A percentile compares a stretch with the other conserved stretches of the same genome.
phyloP scores from a whole-genome alignment of 768 basidiomycete species.

The Boletus coccyginus region DNA sequence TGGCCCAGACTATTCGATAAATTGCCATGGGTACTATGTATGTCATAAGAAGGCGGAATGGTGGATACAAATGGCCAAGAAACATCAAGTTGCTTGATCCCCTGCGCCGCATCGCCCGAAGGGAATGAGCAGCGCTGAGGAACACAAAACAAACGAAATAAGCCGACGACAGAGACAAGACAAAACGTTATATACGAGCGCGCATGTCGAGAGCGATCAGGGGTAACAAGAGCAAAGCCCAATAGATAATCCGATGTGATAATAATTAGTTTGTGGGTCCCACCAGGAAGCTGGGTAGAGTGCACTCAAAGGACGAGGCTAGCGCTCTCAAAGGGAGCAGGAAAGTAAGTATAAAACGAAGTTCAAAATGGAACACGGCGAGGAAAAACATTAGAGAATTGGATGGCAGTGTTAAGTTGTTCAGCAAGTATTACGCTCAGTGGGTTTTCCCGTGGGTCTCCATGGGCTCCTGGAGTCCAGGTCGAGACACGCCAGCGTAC shows the following conservation, averaged over 20 bases:
- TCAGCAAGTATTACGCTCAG: conserved; percentile 21
- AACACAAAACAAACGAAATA: conserved; percentile 32
- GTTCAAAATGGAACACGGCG: conserved; percentile 9
- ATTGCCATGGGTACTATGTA: neutral
- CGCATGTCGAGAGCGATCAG: conserved; percentile 37
- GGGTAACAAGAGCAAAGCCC: conserved; percentile 35
- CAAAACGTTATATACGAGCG: conserved; percentile 35
- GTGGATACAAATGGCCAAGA: conserved; percentile 13
- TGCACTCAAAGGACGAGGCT: conserved; percentile 16
- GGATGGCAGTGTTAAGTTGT: conserved; percentile 5
- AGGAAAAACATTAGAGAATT: conserved; percentile 9
- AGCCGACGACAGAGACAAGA: conserved; percentile 26
- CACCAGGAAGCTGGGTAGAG: conserved; percentile 14
- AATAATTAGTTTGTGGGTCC: conserved; percentile 28
- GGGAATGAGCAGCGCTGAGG: conserved; percentile 3
- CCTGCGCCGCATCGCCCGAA: conserved; percentile 5
- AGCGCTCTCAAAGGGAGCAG: conserved; percentile 13
- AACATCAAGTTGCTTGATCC: conserved; percentile 12
- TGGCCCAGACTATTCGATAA: neutral
- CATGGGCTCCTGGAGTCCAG: conserved; percentile 46
- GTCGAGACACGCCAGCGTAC: conserved; percentile 72
- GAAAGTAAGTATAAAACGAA: conserved; percentile 25
- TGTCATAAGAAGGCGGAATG: neutral
- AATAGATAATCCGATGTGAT: conserved; percentile 32
- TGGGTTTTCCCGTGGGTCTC: conserved; percentile 25